phyloP scores from a whole-genome alignment of 164 flowering plant genomes.

The Akebia trifoliata region DNA sequence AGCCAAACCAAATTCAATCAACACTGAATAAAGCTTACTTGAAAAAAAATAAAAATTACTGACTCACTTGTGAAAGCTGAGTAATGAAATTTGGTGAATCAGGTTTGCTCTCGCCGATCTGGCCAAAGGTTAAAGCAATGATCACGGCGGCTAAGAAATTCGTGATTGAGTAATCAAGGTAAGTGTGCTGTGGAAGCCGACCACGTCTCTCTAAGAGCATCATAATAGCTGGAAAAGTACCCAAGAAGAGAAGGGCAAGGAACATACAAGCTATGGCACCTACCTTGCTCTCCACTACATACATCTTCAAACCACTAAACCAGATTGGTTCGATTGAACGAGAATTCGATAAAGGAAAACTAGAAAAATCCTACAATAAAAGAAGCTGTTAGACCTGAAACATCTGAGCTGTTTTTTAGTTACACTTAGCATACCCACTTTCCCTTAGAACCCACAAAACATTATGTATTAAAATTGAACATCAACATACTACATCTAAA shows the following conservation, averaged over 20 bases:
- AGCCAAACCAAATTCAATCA: no score
- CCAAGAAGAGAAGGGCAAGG: conserved; percentile 53
- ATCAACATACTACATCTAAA: no score
- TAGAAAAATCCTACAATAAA: conserved; percentile 19
- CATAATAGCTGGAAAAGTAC: conserved; percentile 81
- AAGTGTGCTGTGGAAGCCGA: conserved; percentile 82
- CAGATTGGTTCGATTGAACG: neutral
- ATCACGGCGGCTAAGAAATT: conserved; percentile 69
- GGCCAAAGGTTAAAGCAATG: conserved; percentile 73
- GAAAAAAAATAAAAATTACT: neutral
- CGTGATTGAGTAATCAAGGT: conserved; percentile 66
- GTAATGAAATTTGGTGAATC: conserved; percentile 52
- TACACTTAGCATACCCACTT: no score
- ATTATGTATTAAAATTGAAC: no score
- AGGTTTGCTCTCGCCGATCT: conserved; percentile 43
- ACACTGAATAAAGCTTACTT: no score
- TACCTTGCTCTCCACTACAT: conserved; percentile 64
- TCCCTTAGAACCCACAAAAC: no score
- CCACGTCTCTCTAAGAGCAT: conserved; percentile 70
- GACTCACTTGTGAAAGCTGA: conserved; percentile 59
- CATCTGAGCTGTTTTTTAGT: no score
- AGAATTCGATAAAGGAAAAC: neutral
- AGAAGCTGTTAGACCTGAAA: conserved; percentile 8
- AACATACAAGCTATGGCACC: conserved; percentile 78
- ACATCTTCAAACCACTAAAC: conserved; percentile 39